A percentile compares a stretch with the other conserved stretches of the same genome.
These are phyloP conservation scores for Ulvella scutata DNA, from an alignment of 139 green algal species.

Conservation along the genomic window DNA sequence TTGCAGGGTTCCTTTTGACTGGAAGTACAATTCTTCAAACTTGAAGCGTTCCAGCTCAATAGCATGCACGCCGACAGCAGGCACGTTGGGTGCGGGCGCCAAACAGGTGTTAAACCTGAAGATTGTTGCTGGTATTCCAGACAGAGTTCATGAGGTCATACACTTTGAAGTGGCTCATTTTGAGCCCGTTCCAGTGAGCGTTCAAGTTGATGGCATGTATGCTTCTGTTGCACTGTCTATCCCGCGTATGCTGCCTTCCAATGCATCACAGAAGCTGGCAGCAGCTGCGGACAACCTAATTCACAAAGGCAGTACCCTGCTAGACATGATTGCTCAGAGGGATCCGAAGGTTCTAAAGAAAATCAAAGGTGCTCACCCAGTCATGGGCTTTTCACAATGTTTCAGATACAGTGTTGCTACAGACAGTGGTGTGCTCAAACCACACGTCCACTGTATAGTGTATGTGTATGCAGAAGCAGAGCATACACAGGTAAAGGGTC, in stretches of 20 bases:
- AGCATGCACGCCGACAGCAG: neutral
- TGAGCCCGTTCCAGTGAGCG: conserved; percentile 39
- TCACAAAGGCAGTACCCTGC: neutral
- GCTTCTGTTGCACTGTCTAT: conserved; percentile 31
- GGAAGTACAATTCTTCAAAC: neutral
- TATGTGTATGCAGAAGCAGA: neutral
- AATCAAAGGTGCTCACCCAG: neutral
- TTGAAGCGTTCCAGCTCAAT: neutral
- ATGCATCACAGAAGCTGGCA: conserved; percentile 18
- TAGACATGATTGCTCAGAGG: neutral
- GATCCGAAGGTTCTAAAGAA: neutral
- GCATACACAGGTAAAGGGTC: neutral
- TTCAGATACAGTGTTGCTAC: neutral
- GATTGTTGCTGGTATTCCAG: conserved; percentile 37
- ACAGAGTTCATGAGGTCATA: conserved; percentile 43
- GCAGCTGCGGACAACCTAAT: conserved; percentile 9
- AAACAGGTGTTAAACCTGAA: conserved; percentile 8
- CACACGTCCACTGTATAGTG: no score
- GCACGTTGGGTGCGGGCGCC: neutral
- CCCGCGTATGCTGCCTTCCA: conserved; percentile 26
- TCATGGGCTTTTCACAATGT: neutral
- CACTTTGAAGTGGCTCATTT: conserved; percentile 61
- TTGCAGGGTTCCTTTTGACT: neutral
- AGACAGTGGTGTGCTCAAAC: no score
- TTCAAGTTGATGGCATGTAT: conserved; percentile 52